Evolutionary conservation across 1,139 yeast species (phyloP), one percentile per base, ranked within the genome.

Genomic region (Ogataea hybrid): DNA sequence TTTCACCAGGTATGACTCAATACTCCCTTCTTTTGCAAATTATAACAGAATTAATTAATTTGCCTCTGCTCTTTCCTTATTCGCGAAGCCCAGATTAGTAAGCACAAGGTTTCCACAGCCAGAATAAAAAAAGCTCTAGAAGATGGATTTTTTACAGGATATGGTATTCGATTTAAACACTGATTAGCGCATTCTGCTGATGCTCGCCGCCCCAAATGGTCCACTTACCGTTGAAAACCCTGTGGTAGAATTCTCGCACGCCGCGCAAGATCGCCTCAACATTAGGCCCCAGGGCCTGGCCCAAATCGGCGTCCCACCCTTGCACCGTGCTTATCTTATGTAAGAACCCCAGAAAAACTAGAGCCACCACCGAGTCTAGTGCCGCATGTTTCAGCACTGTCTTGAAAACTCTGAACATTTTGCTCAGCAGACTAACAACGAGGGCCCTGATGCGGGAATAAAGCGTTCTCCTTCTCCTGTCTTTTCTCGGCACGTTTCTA

Each of bases 291-390:
- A 37, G 15, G 9, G 28, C 12, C 12, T 25, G 30, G 10, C 27
- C 35, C 10, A 25, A 10, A 6, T 17, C 25, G 18, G 5, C 8
- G n/a, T 25, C 33, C 15, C 25, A 14, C 20, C 37, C 35, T 17
- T 30, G 39, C 20, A 42, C 28, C 32, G 38, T 18, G 15, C 40
- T 44, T 7, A 48, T 18, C 23, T 28, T 42, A 25, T 37, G 46
- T 16, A 52, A 20, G n/a, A 54, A 28, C 3, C 48, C 52, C 31
- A 49, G 58, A 46, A 45, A 57, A 46, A 51, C 57, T 43, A 51
- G 50, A 37, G 47, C 59, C 52, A 51, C 65, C 54, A 50, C 61
- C 51, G 54, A 65, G 58, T 48, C 70, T 54, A 51, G 59, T 40
- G 54, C 56, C 32, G 49, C 71, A 18, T 53, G 57, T 20, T 43